Percentiles rank a stretch among this genome's conserved stretches.
phyloP scores from a whole-genome alignment of 1,284 basidiomycete species.

The Ustilago tritici region DNA sequence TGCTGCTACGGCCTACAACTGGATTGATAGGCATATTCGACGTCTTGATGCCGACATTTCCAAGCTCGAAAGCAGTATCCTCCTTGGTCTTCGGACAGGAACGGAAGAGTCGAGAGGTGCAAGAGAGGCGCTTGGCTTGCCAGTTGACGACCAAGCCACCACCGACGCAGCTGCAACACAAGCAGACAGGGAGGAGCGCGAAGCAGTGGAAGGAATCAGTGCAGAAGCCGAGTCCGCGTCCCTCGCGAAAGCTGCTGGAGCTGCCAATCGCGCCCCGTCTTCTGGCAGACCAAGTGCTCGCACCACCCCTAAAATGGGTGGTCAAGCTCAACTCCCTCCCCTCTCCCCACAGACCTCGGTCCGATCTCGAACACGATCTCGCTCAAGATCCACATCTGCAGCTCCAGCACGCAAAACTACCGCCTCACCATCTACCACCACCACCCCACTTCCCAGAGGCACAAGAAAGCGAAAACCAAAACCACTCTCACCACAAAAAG shows the following conservation, averaged over 20 bases:
- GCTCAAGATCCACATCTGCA: constrained; percentile 15
- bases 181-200: constrained; percentile 11
- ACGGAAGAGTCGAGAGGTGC: constrained; percentile 53
- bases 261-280: constrained; percentile 16
- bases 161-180: neutral
- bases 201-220: constrained; percentile 8
- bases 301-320: constrained; percentile 29
- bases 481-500: constrained; percentile 39
- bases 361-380: constrained; percentile 9
- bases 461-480: constrained; percentile 34
- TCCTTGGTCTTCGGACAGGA: constrained; percentile 56
- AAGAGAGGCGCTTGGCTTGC: constrained; percentile 50
- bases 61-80: constrained; percentile 60
- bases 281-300: constrained; percentile 21
- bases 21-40: constrained; percentile 73
- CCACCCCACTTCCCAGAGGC: constrained; percentile 6
- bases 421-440: neutral
- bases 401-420: constrained; percentile 3
- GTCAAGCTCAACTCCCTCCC: constrained; percentile 8
- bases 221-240: constrained; percentile 39
- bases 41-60: constrained; percentile 71
- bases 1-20: constrained; percentile 72
- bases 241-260: constrained; percentile 42
- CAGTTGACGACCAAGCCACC: constrained; percentile 10
- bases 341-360: constrained; percentile 8